Conservation (phyloP, 495 filamentous ascomycete species). For the Parmelia sp. region DNA sequence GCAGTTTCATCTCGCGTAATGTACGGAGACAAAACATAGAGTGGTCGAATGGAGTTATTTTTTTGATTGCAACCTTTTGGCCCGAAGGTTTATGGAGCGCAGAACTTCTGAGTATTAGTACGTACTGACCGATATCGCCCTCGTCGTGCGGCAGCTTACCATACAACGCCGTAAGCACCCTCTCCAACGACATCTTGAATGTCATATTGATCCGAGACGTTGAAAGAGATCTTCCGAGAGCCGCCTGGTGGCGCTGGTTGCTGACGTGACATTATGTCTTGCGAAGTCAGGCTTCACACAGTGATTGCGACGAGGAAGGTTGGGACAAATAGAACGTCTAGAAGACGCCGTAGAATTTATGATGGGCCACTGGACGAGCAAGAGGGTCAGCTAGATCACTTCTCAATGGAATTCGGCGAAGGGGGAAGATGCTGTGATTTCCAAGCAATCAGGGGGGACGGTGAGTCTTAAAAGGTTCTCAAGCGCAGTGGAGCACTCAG, state of each 20-base stretch:
- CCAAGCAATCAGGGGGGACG: not conserved
- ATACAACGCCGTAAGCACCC: slow-evolving; percentile 97
- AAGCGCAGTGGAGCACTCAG: not conserved
- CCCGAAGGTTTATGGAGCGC: slow-evolving; percentile 97
- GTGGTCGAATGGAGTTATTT: slow-evolving; percentile 98
- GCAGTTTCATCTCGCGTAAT: slow-evolving; percentile 97
- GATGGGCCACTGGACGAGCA: not conserved
- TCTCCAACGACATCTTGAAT: slow-evolving; percentile 99
- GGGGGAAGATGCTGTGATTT: not conserved
- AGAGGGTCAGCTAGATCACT: not conserved
- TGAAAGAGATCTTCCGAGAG: slow-evolving; percentile 98
- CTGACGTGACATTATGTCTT: slow-evolving; percentile 40
- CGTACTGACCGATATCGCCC: not conserved
- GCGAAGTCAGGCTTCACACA: not conserved
- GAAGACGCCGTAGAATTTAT: not conserved
- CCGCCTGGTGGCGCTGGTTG: slow-evolving; percentile 43
- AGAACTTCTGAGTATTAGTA: slow-evolving; percentile 55
- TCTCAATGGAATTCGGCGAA: not conserved
- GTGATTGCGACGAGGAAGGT: not conserved
- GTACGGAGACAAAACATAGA: slow-evolving; percentile 99
- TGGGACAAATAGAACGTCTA: not conserved
- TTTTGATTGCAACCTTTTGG: slow-evolving; percentile 99
- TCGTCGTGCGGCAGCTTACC: slow-evolving; percentile 52
- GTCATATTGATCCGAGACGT: slow-evolving; percentile 98
- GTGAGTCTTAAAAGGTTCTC: not conserved